phyloP scores from a whole-genome alignment of 2,329 filamentous ascomycete genomes.

The Ceratocystis colombiana region DNA sequence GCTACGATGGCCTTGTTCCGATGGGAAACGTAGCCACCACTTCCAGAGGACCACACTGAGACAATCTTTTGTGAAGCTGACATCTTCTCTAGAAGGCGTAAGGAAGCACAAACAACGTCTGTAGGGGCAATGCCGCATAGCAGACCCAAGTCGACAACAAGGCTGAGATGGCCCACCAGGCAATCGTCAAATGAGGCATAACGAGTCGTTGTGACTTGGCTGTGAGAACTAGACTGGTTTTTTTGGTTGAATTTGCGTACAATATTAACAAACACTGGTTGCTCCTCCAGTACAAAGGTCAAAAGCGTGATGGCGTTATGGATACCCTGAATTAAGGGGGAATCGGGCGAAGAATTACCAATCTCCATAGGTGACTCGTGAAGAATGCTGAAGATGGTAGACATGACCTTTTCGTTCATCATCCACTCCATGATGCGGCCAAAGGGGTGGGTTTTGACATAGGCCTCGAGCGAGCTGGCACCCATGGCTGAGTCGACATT shows the following conservation, averaged over 20 bases:
- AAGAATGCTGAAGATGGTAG: slow-evolving; percentile 64
- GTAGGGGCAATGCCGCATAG: slow-evolving; percentile 81
- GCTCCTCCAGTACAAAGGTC: slow-evolving; percentile 70
- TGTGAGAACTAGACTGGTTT: slow-evolving; percentile 47
- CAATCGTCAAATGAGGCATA: slow-evolving; percentile 90
- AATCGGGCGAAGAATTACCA: slow-evolving; percentile 61
- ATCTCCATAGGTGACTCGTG: slow-evolving; percentile 67
- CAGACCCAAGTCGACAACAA: slow-evolving; percentile 73
- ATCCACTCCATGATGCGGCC: slow-evolving; percentile 95
- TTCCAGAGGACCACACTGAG: slow-evolving; percentile 47
- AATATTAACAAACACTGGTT: slow-evolving; percentile 83
- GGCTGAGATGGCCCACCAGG: slow-evolving; percentile 64
- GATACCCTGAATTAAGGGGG: slow-evolving; percentile 70
- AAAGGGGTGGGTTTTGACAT: slow-evolving; percentile 84
- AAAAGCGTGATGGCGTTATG: slow-evolving; percentile 75
- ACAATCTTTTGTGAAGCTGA: slow-evolving; percentile 74
- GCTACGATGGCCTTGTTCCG: slow-evolving; percentile 80
- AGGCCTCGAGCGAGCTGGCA: slow-evolving; percentile 63
- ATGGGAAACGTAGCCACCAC: slow-evolving; percentile 35
- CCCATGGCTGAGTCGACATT: slow-evolving; percentile 65
- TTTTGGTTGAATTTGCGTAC: slow-evolving; percentile 43
- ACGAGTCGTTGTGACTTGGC: slow-evolving; percentile 55
- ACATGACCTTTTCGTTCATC: slow-evolving; percentile 83
- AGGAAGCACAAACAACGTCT: slow-evolving; percentile 65
- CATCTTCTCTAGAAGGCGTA: slow-evolving; percentile 76